Evolutionary conservation across 2,329 filamentous ascomycete genomes (phyloP), one percentile per base, ranked within the genome.

Genomic region (Cladobotryum protrusum): DNA sequence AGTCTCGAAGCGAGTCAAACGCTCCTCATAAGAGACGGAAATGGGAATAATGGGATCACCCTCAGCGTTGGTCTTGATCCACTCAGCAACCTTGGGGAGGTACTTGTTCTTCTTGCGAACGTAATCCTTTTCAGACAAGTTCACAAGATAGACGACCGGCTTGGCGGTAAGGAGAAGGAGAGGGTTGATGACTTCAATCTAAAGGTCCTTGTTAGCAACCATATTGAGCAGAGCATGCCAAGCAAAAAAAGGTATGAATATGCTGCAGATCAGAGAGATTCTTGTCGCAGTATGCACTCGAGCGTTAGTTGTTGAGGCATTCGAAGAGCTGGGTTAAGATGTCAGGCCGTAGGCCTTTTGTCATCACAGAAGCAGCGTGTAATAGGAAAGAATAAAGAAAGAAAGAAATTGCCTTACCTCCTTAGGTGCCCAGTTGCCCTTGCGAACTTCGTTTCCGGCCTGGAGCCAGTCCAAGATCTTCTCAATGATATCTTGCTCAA

Each of bases 261-360:
- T 40, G 45, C 19, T 47, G 19, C 19, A n/a, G 37, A 43, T 89
- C 87, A 89, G 87, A 83, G 69, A 74, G 73, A 78, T 81, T 74
- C 77, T 87, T 78, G 86, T 96, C 90, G 95, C 92, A 96, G 73
- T 67, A 83, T 81, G 78, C 77, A 78, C 86, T 89, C 86, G 77
- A 65, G 79, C 80, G 83, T 88, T 82, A 72, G 74, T 74, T 71
- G 73, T n/a, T 79, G 83, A 87, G 86, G 82, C 80, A 82, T 85
- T 97, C 92, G 86, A 96, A 87, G 93, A 99, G 93, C 93, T 99
- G 93, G 93, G 93, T 89, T 95, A 91, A 88, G 90, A 88, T 78
- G 79, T 90, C 87, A 87, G 91, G 89, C 88, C 80, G 73, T 76
- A 80, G 84, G 89, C 90, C 93, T 86, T 96, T 95, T 86, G 85